phyloP scores from a whole-genome alignment of 257 asterid species.

The Cordia subcordata region DNA sequence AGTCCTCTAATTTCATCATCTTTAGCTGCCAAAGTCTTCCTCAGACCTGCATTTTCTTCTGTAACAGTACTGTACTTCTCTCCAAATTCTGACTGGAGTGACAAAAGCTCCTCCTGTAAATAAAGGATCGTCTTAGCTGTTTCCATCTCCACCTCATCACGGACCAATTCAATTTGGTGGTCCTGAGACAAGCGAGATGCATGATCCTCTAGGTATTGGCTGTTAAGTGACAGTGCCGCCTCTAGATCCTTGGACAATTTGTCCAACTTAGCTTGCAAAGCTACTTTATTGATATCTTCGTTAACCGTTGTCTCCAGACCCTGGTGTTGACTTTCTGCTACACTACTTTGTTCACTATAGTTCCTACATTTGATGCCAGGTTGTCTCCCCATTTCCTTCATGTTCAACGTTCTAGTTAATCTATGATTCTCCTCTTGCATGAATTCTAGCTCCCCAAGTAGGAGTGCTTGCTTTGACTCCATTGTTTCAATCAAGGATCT shows the following conservation, averaged over 20 bases:
- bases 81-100: conserved; percentile 52
- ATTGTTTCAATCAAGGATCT: conserved; percentile 39
- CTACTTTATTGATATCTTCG: conserved; percentile 21
- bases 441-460: conserved; percentile 42
- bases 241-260: conserved; percentile 45
- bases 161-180: conserved; percentile 48
- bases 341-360: conserved; percentile 7
- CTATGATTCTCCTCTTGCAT: conserved; percentile 37
- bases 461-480: conserved; percentile 46
- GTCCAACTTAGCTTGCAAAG: conserved; percentile 50
- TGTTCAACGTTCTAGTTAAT: conserved; percentile 28
- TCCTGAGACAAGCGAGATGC: conserved; percentile 31
- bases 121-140: conserved; percentile 55
- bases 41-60: conserved; percentile 55
- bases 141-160: conserved; percentile 63
- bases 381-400: conserved; percentile 19
- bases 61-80: conserved; percentile 48
- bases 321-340: conserved; percentile 18
- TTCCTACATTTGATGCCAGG: conserved; percentile 11
- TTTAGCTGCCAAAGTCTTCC: conserved; percentile 48
- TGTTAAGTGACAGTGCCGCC: conserved; percentile 37
- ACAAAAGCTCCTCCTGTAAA: conserved; percentile 66
- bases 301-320: conserved; percentile 21
- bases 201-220: conserved; percentile 38
- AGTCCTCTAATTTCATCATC: conserved; percentile 51